These are phyloP conservation scores for Synchytrium microbalum DNA, from an alignment of 371 early-diverging fungal species.

Conservation along the genomic window DNA sequence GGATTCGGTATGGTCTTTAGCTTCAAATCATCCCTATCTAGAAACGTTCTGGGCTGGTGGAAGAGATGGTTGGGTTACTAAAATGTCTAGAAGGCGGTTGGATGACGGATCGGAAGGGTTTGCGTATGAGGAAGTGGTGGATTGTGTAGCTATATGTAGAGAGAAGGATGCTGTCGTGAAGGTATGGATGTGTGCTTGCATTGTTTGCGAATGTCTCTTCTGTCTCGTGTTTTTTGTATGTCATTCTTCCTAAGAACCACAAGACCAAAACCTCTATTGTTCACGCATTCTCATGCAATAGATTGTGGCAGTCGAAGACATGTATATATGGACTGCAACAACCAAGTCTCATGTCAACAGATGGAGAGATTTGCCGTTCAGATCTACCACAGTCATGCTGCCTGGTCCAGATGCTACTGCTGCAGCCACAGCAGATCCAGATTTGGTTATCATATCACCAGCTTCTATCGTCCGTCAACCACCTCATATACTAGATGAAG, in stretches of 20 bases:
- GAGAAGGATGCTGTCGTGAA: conserved; percentile 75
- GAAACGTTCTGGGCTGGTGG: conserved; percentile 86
- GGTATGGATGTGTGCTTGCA: conserved; percentile 29
- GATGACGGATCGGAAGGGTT: conserved; percentile 8
- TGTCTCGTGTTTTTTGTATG: background rate
- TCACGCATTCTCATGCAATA: conserved; percentile 14
- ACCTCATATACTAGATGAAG: conserved; percentile 11
- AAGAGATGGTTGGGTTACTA: conserved; percentile 83
- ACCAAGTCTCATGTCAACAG: conserved; percentile 67
- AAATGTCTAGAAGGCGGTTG: conserved; percentile 35
- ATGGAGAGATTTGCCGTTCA: conserved; percentile 43
- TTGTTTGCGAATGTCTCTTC: background rate
- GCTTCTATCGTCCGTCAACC: conserved; percentile 16
- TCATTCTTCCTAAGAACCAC: background rate
- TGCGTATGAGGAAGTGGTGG: conserved; percentile 33
- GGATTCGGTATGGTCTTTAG: conserved; percentile 88
- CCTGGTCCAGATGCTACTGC: background rate
- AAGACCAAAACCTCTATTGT: too few species aligned
- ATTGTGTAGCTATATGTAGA: conserved; percentile 76
- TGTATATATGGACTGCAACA: conserved; percentile 90
- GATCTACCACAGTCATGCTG: background rate
- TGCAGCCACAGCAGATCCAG: background rate
- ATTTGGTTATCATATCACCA: background rate
- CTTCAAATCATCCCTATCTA: conserved; percentile 73
- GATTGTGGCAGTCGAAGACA: conserved; percentile 68